A percentile compares a stretch with the other conserved stretches of the same genome.
Conservation (phyloP, 2,329 filamentous ascomycete genomes). For the Claviceps lovelessii region DNA sequence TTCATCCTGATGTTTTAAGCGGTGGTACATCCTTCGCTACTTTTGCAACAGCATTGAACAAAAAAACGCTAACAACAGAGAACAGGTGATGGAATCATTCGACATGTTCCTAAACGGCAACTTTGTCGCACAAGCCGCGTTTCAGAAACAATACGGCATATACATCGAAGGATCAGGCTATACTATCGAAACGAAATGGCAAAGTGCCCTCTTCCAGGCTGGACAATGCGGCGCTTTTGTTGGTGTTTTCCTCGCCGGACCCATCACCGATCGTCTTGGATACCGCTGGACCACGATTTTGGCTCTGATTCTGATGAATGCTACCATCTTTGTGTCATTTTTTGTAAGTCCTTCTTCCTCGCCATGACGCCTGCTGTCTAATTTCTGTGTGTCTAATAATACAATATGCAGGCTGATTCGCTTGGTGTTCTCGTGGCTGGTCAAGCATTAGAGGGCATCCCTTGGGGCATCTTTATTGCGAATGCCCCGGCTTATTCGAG, state of each 20-base stretch:
- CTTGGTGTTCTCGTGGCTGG: constrained; percentile 30
- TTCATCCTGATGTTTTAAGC: background rate
- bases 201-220: constrained; percentile 20
- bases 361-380: too few relatives aligned
- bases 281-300: constrained; percentile 23
- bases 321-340: constrained; percentile 35
- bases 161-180: constrained; percentile 4
- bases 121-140: constrained; percentile 28
- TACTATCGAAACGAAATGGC: constrained; percentile 27
- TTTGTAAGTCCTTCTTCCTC: constrained; percentile 23
- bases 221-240: constrained; percentile 23
- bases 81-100: constrained; percentile 36
- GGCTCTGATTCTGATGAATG: constrained; percentile 24
- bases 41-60: background rate
- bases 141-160: constrained; percentile 25
- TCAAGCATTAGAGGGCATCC: constrained; percentile 45
- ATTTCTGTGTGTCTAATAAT: background rate
- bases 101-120: constrained; percentile 33
- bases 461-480: constrained; percentile 49
- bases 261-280: constrained; percentile 21
- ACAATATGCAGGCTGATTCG: constrained; percentile 12
- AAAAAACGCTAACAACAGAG: background rate
- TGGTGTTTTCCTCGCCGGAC: constrained; percentile 23
- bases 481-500: constrained; percentile 46
- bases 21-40: background rate